A percentile compares a stretch with the other conserved stretches of the same genome.
Evolutionary conservation across 495 filamentous ascomycete genomes (phyloP).

Genomic region (Penicillium nucicola): DNA sequence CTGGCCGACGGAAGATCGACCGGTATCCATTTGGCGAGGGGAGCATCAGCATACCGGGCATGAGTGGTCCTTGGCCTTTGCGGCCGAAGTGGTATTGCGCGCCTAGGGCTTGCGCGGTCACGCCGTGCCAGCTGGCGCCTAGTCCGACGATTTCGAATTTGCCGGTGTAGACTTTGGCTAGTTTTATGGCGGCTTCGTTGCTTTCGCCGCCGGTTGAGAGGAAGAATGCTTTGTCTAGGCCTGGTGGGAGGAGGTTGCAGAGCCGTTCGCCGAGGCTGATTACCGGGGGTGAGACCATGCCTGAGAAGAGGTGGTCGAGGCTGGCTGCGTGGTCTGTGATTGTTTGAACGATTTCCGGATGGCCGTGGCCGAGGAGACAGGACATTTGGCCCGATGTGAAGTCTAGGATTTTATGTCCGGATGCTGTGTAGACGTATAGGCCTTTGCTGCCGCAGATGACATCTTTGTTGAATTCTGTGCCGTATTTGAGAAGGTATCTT

Average conservation of each 20-base stretch:
- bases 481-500: slow-evolving; percentile 9
- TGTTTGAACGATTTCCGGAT: slow-evolving; percentile 47
- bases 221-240: slow-evolving; percentile 48
- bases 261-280: slow-evolving; percentile 38
- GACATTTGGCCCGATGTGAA: slow-evolving; percentile 53
- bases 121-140: slow-evolving; percentile 46
- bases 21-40: slow-evolving; percentile 54
- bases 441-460: slow-evolving; percentile 22
- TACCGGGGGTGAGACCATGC: slow-evolving; percentile 49
- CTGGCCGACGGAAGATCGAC: slow-evolving; percentile 44
- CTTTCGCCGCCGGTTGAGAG: slow-evolving; percentile 47
- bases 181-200: slow-evolving; percentile 48
- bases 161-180: slow-evolving; percentile 52
- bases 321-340: slow-evolving; percentile 36
- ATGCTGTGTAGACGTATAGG: slow-evolving; percentile 18
- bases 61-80: slow-evolving; percentile 29
- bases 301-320: slow-evolving; percentile 49
- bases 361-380: slow-evolving; percentile 47
- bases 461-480: slow-evolving; percentile 13
- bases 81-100: slow-evolving; percentile 43
- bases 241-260: slow-evolving; percentile 33
- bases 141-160: slow-evolving; percentile 52
- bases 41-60: slow-evolving; percentile 41
- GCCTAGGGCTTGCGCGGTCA: slow-evolving; percentile 34
- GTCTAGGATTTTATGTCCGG: slow-evolving; percentile 37